Conservation (phyloP, 2,329 filamentous ascomycete genomes). For the Arachnopeziza araneosa region DNA sequence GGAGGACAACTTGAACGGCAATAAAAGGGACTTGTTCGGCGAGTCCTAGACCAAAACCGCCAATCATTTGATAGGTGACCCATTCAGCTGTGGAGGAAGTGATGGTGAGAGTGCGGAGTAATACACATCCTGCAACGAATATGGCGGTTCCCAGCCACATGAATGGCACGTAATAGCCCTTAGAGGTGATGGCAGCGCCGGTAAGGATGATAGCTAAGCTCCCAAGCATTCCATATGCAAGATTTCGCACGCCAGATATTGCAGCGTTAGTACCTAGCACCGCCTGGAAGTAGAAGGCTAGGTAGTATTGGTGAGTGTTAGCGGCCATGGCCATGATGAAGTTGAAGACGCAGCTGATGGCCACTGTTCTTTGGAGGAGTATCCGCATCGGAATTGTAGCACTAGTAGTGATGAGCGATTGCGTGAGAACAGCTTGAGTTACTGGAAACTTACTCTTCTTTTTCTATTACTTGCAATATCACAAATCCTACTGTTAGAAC, state of each 20-base stretch:
- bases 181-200: constrained; percentile 15
- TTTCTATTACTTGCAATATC: constrained; percentile 27
- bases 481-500: constrained; percentile 27
- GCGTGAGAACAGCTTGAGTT: constrained; percentile 26
- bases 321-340: constrained; percentile 23
- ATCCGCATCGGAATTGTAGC: constrained; percentile 33
- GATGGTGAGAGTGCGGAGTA: constrained; percentile 33
- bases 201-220: constrained; percentile 19
- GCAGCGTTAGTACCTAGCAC: constrained; percentile 37
- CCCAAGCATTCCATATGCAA: constrained; percentile 28
- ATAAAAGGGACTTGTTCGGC: constrained; percentile 38
- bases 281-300: constrained; percentile 44
- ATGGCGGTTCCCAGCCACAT: constrained; percentile 8
- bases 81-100: constrained; percentile 32
- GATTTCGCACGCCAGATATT: constrained; percentile 37
- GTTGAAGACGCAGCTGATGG: constrained; percentile 7
- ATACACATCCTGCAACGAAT: constrained; percentile 33
- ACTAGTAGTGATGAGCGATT: constrained; percentile 15
- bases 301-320: constrained; percentile 34
- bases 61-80: constrained; percentile 26
- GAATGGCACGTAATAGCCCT: constrained; percentile 20
- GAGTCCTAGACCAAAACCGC: constrained; percentile 18
- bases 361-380: constrained; percentile 29
- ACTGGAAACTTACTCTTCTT: constrained; percentile 26
- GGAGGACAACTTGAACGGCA: constrained; percentile 39